Evolutionary conservation across 2,329 filamentous ascomycete species (phyloP).

Genomic region (Ascosphaera aggregata): DNA sequence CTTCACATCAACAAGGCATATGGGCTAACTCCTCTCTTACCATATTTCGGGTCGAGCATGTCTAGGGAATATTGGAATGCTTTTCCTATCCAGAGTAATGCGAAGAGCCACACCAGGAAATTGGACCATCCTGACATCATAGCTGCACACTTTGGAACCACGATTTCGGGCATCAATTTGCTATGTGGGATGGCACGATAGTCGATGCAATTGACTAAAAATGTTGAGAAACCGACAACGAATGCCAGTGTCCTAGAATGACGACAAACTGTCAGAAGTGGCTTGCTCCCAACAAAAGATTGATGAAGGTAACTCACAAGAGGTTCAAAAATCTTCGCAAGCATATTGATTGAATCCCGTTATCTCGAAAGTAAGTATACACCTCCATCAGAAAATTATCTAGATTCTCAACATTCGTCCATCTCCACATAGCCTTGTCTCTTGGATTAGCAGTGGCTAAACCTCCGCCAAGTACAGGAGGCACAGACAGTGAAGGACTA

Average conservation of each 20-base stretch:
- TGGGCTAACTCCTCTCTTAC: too few species aligned
- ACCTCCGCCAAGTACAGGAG: conserved; percentile 11
- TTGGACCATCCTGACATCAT: conserved; percentile 57
- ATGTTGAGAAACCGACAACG: conserved; percentile 59
- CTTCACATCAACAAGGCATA: too few species aligned
- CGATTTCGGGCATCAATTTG: conserved; percentile 35
- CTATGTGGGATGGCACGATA: conserved; percentile 47
- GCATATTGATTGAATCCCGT: conserved; percentile 68
- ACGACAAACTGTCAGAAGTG: background rate
- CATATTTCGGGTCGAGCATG: too few species aligned
- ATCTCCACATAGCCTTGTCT: conserved; percentile 73
- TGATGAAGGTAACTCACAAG: conserved; percentile 33
- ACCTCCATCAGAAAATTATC: conserved; percentile 71
- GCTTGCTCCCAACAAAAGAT: too few species aligned
- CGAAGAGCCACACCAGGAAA: conserved; percentile 59
- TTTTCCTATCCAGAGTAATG: conserved; percentile 67
- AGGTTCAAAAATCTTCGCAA: conserved; percentile 49
- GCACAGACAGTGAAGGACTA: conserved; percentile 3
- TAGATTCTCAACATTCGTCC: conserved; percentile 75
- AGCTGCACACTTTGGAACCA: conserved; percentile 50
- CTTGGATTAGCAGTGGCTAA: conserved; percentile 31
- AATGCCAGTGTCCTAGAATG: conserved; percentile 48
- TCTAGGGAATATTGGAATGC: conserved; percentile 51
- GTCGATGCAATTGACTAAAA: conserved; percentile 67
- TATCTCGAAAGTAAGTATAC: conserved; percentile 65